Evolutionary conservation across 495 filamentous ascomycete genomes (phyloP).

Genomic region (Xylaria flabelliformis): DNA sequence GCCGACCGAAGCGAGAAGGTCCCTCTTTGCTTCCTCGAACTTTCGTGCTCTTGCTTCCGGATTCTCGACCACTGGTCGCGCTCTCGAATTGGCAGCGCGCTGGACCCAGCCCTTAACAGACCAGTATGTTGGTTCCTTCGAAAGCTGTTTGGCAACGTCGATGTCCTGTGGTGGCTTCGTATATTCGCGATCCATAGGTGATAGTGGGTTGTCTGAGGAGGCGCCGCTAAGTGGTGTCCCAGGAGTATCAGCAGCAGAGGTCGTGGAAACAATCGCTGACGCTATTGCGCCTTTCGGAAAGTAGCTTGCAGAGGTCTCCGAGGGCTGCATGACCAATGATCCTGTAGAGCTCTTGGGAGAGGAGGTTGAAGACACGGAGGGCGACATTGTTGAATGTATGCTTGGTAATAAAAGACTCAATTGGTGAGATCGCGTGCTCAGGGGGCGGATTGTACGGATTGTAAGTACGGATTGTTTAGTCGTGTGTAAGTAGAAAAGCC

Average conservation of each 20-base stretch:
- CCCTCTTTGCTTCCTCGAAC: constrained; percentile 48
- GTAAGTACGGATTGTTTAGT: neutral
- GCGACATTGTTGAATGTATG: constrained; percentile 13
- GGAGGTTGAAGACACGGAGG: neutral
- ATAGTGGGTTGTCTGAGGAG: constrained; percentile 32
- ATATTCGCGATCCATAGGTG: constrained; percentile 42
- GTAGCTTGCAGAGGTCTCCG: constrained; percentile 31
- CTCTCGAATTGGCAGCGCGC: constrained; percentile 35
- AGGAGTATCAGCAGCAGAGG: constrained; percentile 28
- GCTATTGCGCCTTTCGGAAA: constrained; percentile 30
- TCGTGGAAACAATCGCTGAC: constrained; percentile 24
- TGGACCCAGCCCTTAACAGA: constrained; percentile 49
- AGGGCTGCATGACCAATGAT: constrained; percentile 21
- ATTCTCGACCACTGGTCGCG: constrained; percentile 29
- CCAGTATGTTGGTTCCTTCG: constrained; percentile 44
- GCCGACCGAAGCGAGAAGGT: constrained; percentile 40
- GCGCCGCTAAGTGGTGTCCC: constrained; percentile 21
- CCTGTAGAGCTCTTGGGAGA: neutral
- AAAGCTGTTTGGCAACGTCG: constrained; percentile 49
- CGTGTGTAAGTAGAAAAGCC: neutral
- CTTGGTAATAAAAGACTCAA: neutral
- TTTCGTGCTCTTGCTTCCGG: constrained; percentile 39
- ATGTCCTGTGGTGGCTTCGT: constrained; percentile 43
- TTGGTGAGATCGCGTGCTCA: neutral
- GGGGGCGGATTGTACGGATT: neutral